Evolutionary conservation across 2,329 filamentous ascomycete species (phyloP).

Genomic region (Ophiosphaerella herpotricha): DNA sequence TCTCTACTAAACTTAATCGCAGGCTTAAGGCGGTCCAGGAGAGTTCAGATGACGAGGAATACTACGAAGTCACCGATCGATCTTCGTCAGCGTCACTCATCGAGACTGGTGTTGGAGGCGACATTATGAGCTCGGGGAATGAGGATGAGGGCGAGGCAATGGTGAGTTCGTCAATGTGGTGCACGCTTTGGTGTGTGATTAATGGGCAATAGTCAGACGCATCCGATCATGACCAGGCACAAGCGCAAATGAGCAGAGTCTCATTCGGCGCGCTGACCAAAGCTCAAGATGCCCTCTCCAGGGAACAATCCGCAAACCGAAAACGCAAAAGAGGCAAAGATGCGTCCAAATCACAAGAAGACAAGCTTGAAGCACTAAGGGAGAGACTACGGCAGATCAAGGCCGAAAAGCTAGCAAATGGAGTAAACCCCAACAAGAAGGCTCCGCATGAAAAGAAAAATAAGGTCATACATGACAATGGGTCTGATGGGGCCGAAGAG

Average conservation of each 20-base stretch:
- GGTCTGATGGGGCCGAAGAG: slow-evolving; percentile 30
- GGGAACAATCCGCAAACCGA: slow-evolving; percentile 32
- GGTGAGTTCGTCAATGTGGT: slow-evolving; percentile 12
- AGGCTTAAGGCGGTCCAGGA: slow-evolving; percentile 43
- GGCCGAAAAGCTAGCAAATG: slow-evolving; percentile 42
- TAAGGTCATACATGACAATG: slow-evolving; percentile 15
- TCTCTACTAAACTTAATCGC: slow-evolving; percentile 42
- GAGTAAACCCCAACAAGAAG: slow-evolving; percentile 25
- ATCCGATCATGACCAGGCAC: slow-evolving; percentile 48
- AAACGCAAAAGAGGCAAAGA: slow-evolving; percentile 52
- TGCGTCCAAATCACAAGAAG: slow-evolving; percentile 48
- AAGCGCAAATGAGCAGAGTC: slow-evolving; percentile 61
- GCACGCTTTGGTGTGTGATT: slow-evolving; percentile 1
- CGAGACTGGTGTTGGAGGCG: slow-evolving; percentile 43
- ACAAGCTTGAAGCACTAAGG: slow-evolving; percentile 53
- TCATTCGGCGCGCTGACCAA: slow-evolving; percentile 91
- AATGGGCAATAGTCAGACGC: slow-evolving; percentile 30
- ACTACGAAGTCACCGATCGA: slow-evolving; percentile 47
- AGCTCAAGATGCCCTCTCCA: slow-evolving; percentile 72
- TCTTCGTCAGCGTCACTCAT: slow-evolving; percentile 48
- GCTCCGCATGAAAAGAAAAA: slow-evolving; percentile 18
- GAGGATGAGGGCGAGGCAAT: slow-evolving; percentile 31
- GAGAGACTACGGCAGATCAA: slow-evolving; percentile 52
- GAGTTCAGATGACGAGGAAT: slow-evolving; percentile 44
- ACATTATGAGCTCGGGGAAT: slow-evolving; percentile 43